Percentiles rank a stretch among this genome's conserved stretches.
phyloP scores from a whole-genome alignment of 2,329 filamentous ascomycete species.

The Fonsecaea pedrosoi region DNA sequence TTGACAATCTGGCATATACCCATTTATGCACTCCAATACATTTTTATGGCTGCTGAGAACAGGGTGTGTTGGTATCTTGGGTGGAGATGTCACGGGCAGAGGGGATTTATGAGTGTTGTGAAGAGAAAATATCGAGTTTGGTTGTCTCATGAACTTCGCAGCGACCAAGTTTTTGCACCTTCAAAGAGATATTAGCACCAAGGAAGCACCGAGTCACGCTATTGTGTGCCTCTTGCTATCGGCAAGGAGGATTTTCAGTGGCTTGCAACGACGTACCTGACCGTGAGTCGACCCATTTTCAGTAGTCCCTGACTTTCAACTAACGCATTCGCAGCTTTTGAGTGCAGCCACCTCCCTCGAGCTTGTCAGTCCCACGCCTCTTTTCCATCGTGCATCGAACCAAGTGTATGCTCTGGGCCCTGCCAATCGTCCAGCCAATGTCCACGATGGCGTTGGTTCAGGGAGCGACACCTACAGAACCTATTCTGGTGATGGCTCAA shows the following conservation, averaged over 20 bases:
- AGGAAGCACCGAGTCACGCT: neutral
- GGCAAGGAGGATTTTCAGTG: neutral
- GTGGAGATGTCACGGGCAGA: neutral
- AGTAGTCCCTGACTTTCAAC: neutral
- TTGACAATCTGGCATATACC: neutral
- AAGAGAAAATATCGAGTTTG: neutral
- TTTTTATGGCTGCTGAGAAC: neutral
- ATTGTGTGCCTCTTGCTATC: neutral
- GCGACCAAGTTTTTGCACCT: neutral
- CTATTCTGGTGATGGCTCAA: constrained; percentile 42
- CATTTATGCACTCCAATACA: neutral
- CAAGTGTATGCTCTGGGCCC: constrained; percentile 13
- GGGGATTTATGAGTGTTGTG: neutral
- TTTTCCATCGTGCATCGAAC: neutral
- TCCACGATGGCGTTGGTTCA: constrained; percentile 16
- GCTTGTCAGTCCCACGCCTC: neutral
- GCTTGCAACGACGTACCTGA: neutral
- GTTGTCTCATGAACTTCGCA: neutral
- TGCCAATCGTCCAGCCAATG: constrained; percentile 7
- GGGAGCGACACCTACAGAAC: constrained; percentile 42
- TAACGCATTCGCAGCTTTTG: constrained; percentile 7
- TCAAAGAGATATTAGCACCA: neutral
- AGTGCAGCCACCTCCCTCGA: neutral
- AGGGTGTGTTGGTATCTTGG: neutral
- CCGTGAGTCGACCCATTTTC: neutral